phyloP scores from a whole-genome alignment of 164 flowering plant genomes.

The Stephania japonica region DNA sequence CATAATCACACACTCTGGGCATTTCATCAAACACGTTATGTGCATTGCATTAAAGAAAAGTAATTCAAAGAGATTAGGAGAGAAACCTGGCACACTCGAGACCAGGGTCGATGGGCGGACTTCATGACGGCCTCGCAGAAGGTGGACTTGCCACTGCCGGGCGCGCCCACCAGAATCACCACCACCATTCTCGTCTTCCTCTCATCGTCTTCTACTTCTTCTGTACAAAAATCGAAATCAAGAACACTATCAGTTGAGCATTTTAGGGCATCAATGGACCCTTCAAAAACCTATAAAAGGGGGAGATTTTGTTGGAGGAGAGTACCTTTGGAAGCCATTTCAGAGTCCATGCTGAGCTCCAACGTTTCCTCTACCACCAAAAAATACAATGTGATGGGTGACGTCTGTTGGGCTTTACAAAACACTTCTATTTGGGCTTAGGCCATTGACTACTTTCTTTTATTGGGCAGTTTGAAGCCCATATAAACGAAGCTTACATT shows the following conservation, averaged over 20 bases:
- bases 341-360: not conserved
- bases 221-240: not conserved
- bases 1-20: not conserved
- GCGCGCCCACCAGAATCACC: slow-evolving; percentile 67
- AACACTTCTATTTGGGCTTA: no score
- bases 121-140: slow-evolving; percentile 59
- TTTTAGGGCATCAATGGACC: not conserved
- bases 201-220: slow-evolving; percentile 15
- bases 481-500: no score
- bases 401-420: no score
- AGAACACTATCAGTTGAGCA: not conserved
- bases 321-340: slow-evolving; percentile 10
- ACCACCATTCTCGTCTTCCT: slow-evolving; percentile 31
- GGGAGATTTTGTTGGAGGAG: no score
- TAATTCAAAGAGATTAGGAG: slow-evolving; percentile 1
- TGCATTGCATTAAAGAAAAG: not conserved
- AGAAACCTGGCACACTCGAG: slow-evolving; percentile 74
- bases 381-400: no score
- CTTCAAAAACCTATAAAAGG: no score
- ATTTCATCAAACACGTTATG: slow-evolving; percentile 9
- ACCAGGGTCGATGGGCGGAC: slow-evolving; percentile 56
- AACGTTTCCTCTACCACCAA: not conserved
- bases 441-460: no score
- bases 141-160: slow-evolving; percentile 88
- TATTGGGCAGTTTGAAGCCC: no score